A percentile compares a stretch with the other conserved stretches of the same genome.
Conservation (phyloP, 495 filamentous ascomycete genomes). For the Gamarada debralockiae region DNA sequence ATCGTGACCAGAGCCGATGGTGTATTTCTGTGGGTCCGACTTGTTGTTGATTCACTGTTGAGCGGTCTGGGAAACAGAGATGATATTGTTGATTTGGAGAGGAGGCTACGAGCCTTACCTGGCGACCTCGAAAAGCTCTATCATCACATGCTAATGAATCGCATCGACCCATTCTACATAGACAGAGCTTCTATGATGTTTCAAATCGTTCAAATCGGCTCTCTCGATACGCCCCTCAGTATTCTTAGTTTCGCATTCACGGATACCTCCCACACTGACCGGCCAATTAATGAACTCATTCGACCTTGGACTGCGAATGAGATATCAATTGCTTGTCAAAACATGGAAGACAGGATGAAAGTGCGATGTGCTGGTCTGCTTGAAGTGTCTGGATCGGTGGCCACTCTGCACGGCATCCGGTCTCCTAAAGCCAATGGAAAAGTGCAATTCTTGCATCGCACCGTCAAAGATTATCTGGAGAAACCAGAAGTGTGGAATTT, state of each 20-base stretch:
- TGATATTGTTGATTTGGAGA: neutral
- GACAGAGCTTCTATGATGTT: neutral
- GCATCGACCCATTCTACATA: neutral
- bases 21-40: slow-evolving; percentile 32
- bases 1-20: slow-evolving; percentile 26
- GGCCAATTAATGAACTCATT: neutral
- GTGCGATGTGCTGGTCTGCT: slow-evolving; percentile 2
- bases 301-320: neutral
- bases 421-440: neutral
- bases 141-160: slow-evolving; percentile 13
- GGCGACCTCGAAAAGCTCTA: neutral
- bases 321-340: neutral
- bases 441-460: slow-evolving; percentile 5
- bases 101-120: neutral
- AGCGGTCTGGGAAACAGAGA: neutral
- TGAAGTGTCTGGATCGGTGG: neutral
- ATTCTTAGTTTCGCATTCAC: neutral
- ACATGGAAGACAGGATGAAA: slow-evolving; percentile 3
- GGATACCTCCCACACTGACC: neutral
- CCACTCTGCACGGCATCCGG: no score
- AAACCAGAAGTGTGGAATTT: neutral
- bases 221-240: neutral
- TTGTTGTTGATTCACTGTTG: slow-evolving; percentile 12
- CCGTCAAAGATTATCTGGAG: slow-evolving; percentile 8
- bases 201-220: slow-evolving; percentile 5